These are phyloP conservation scores for Bassia scoparia DNA, from an alignment of 148 eudicot genomes.

Conservation along the genomic window DNA sequence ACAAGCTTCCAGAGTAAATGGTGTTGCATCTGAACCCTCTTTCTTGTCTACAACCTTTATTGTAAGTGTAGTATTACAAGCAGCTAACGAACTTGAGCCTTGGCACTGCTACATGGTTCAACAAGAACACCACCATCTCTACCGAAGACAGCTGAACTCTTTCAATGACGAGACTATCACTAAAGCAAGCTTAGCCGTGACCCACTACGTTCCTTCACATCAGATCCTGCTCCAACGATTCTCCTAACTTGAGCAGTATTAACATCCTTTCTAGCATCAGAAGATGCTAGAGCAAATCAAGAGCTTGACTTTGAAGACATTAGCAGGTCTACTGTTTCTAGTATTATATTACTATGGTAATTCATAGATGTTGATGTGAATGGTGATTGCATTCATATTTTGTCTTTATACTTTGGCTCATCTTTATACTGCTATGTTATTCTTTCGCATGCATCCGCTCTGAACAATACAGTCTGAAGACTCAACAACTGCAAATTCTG, in stretches of 20 bases:
- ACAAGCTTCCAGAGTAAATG: slow-evolving; percentile 82
- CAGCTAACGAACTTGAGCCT: slow-evolving; percentile 41
- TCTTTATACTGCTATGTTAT: no score
- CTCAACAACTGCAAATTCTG: no score
- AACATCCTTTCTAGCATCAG: slow-evolving; percentile 37
- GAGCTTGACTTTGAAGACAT: slow-evolving; percentile 39
- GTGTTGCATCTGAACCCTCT: slow-evolving; percentile 66
- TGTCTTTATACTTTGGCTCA: no score
- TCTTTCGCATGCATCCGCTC: no score
- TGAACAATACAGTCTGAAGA: no score
- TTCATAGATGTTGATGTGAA: no score
- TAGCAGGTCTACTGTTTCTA: no score
- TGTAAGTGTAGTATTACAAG: slow-evolving; percentile 35
- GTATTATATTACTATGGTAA: no score
- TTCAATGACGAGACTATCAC: slow-evolving; percentile 87
- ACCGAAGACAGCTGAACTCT: slow-evolving; percentile 55
- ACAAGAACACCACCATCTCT: slow-evolving; percentile 47
- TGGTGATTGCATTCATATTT: no score
- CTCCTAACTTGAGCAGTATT: slow-evolving; percentile 46
- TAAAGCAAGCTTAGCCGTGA: slow-evolving; percentile 69
- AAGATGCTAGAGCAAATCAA: slow-evolving; percentile 37
- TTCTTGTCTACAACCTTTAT: slow-evolving; percentile 79
- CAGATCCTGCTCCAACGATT: slow-evolving; percentile 43
- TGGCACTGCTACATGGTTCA: slow-evolving; percentile 49
- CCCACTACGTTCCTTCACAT: slow-evolving; percentile 52